These are phyloP conservation scores for Candida maris DNA, from an alignment of 805 yeast species.

Conservation along the genomic window DNA sequence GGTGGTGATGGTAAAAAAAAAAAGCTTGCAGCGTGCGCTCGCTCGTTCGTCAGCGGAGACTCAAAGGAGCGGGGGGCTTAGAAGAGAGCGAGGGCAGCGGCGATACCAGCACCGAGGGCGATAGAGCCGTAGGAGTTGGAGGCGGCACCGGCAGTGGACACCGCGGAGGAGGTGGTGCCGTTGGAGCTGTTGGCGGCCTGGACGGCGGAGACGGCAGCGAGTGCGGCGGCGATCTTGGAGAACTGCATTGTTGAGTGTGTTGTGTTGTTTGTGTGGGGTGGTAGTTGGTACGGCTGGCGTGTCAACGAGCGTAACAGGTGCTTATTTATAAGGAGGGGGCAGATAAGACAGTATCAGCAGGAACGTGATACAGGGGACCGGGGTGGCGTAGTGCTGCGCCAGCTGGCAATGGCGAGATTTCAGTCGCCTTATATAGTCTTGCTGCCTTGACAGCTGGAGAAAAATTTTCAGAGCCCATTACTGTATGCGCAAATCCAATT, in stretches of 20 bases:
- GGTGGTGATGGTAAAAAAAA: too few relatives aligned
- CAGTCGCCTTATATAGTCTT: conserved; percentile 1
- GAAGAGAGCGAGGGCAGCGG: conserved; percentile 64
- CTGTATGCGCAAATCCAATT: conserved; percentile 1
- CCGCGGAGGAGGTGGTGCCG: conserved; percentile 34
- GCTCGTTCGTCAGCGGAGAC: conserved; percentile 1
- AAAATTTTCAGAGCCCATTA: not conserved
- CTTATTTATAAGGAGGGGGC: too few relatives aligned
- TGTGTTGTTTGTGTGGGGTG: too few relatives aligned
- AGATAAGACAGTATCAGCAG: too few relatives aligned
- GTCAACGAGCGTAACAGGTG: too few relatives aligned
- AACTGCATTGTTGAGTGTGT: conserved; percentile 57
- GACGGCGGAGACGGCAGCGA: conserved; percentile 68
- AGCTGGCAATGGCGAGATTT: too few relatives aligned
- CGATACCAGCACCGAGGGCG: conserved; percentile 78
- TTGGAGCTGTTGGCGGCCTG: conserved; percentile 56
- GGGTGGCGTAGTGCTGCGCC: too few relatives aligned
- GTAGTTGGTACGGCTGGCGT: too few relatives aligned
- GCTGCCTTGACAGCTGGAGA: conserved; percentile 2
- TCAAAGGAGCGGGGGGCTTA: conserved; percentile 20
- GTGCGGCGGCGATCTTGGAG: conserved; percentile 62
- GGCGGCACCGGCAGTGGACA: conserved; percentile 40
- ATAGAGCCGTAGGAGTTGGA: conserved; percentile 56
- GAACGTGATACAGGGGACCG: too few relatives aligned
- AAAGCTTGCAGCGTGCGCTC: not conserved